Percentiles rank a stretch among this genome's conserved stretches.
Evolutionary conservation across 768 basidiomycete species (phyloP).

Genomic region (Amanita jacksonii): DNA sequence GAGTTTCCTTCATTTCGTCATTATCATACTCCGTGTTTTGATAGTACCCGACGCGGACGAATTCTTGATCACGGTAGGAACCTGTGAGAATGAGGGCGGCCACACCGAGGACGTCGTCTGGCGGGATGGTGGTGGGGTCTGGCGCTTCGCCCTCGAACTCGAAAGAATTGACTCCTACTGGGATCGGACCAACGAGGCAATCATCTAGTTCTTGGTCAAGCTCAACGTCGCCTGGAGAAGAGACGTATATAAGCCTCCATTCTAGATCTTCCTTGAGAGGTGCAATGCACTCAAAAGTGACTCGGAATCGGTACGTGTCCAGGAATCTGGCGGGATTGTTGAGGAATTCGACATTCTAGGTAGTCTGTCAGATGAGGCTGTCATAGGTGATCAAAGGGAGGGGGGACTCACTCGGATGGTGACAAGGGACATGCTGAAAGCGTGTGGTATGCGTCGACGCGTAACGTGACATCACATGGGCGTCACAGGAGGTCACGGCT

Average conservation of each 20-base stretch:
- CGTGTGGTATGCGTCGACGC: not conserved
- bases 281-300: slow-evolving; percentile 96
- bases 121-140: slow-evolving; percentile 73
- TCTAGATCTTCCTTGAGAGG: slow-evolving; percentile 91
- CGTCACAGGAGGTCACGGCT: not conserved
- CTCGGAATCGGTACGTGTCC: slow-evolving; percentile 86
- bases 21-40: slow-evolving; percentile 99
- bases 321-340: slow-evolving; percentile 91
- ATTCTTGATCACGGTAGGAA: slow-evolving; percentile 94
- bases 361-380: not conserved
- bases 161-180: slow-evolving; percentile 94
- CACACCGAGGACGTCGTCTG: slow-evolving; percentile 89
- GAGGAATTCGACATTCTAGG: slow-evolving; percentile 77
- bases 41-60: slow-evolving; percentile 99
- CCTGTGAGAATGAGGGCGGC: slow-evolving; percentile 96
- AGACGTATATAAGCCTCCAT: slow-evolving; percentile 96
- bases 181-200: slow-evolving; percentile 95
- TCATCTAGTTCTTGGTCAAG: slow-evolving; percentile 97
- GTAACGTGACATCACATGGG: not conserved
- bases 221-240: slow-evolving; percentile 83
- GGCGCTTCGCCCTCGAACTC: slow-evolving; percentile 90
- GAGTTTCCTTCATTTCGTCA: slow-evolving; percentile 77
- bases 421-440: slow-evolving; percentile 51
- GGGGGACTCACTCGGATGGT: slow-evolving; percentile 46
- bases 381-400: slow-evolving; percentile 3